These are phyloP conservation scores for Solanum pinnatisectum DNA, from an alignment of 257 asterid genomes.

Conservation along the genomic window DNA sequence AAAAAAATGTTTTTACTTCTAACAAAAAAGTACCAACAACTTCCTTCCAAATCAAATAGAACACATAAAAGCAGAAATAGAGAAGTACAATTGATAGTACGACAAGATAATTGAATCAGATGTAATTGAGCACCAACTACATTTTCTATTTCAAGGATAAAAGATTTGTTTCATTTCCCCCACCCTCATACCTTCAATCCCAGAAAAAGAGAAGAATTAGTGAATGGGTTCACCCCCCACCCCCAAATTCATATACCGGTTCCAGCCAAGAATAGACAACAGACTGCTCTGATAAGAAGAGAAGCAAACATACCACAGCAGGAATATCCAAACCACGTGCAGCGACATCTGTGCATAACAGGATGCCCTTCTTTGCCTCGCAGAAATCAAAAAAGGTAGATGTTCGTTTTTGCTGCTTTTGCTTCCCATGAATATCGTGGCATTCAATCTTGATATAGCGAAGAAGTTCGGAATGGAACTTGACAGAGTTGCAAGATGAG, in stretches of 20 bases:
- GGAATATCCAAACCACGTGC: constrained; percentile 99
- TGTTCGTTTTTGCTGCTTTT: constrained; percentile 88
- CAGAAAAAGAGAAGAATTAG: neutral
- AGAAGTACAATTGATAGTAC: neutral
- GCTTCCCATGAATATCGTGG: constrained; percentile 80
- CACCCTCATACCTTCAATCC: neutral
- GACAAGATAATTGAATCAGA: neutral
- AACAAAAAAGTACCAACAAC: neutral
- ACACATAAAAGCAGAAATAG: neutral
- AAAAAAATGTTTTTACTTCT: neutral
- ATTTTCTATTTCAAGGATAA: neutral
- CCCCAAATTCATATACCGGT: neutral
- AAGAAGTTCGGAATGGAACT: constrained; percentile 80
- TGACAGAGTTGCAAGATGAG: constrained; percentile 86
- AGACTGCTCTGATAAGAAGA: neutral
- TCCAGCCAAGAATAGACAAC: neutral
- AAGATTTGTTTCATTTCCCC: neutral
- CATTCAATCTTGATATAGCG: constrained; percentile 68
- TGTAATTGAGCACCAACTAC: neutral
- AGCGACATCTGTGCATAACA: constrained; percentile 91
- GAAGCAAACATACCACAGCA: constrained; percentile 62
- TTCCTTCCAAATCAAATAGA: neutral
- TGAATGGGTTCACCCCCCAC: neutral
- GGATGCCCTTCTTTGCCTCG: constrained; percentile 75
- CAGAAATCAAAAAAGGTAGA: constrained; percentile 78